Conservation (phyloP, 768 basidiomycete species). For the Leccinum broughii region DNA sequence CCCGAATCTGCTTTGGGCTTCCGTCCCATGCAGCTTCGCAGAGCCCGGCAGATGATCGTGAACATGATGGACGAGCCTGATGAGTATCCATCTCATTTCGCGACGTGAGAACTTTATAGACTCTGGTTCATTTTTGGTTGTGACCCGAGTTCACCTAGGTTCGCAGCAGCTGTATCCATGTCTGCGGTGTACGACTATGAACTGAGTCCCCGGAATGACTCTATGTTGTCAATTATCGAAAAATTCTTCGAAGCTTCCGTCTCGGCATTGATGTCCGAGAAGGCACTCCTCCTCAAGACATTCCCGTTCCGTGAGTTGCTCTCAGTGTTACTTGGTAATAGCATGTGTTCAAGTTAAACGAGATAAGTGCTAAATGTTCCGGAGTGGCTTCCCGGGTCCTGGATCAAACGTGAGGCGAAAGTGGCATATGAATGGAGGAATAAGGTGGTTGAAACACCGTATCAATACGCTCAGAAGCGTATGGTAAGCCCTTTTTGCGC, state of each 20-base stretch:
- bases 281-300: slow-evolving; percentile 3
- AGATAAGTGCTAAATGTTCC: background rate
- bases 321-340: background rate
- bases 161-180: background rate
- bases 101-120: background rate
- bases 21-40: slow-evolving; percentile 8
- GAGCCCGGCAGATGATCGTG: background rate
- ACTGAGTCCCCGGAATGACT: background rate
- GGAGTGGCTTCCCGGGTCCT: slow-evolving; percentile 6
- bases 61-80: background rate
- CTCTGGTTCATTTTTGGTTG: background rate
- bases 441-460: slow-evolving; percentile 6
- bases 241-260: background rate
- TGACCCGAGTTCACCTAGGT: background rate
- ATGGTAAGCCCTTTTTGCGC: background rate
- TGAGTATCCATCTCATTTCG: background rate
- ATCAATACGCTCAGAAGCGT: background rate
- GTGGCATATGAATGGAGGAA: background rate
- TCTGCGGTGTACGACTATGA: background rate
- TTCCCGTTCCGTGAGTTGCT: slow-evolving; percentile 15
- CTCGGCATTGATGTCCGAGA: background rate
- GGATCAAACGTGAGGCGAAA: slow-evolving; percentile 5
- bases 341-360: slow-evolving; percentile 1
- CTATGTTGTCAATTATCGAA: background rate
- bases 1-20: background rate